A percentile compares a stretch with the other conserved stretches of the same genome.
Evolutionary conservation across 495 filamentous ascomycete genomes (phyloP).

Genomic region (Penicillium fimorum): DNA sequence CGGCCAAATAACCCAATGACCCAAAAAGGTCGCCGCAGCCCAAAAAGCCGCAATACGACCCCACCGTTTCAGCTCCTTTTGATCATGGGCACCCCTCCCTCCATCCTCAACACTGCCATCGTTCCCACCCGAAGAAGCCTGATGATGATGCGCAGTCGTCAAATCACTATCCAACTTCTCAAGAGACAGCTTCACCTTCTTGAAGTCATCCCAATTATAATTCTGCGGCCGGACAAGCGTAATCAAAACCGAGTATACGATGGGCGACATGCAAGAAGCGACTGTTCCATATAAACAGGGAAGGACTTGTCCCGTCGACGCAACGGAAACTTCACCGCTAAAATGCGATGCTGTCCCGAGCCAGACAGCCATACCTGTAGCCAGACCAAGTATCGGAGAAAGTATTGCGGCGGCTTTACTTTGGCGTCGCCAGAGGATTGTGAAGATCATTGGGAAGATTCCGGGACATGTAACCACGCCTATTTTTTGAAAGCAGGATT

Average conservation of each 20-base stretch:
- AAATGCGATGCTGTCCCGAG: slow-evolving; percentile 44
- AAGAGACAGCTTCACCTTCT: slow-evolving; percentile 34
- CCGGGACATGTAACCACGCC: slow-evolving; percentile 44
- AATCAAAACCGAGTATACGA: slow-evolving; percentile 37
- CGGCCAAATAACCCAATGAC: slow-evolving; percentile 43
- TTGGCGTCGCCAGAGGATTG: slow-evolving; percentile 50
- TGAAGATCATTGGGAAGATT: slow-evolving; percentile 51
- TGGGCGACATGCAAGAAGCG: slow-evolving; percentile 37
- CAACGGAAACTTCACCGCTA: slow-evolving; percentile 45
- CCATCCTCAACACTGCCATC: slow-evolving; percentile 13
- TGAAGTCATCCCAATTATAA: slow-evolving; percentile 40
- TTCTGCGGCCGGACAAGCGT: slow-evolving; percentile 32
- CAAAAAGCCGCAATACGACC: slow-evolving; percentile 37
- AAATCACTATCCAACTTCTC: slow-evolving; percentile 31
- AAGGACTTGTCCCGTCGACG: slow-evolving; percentile 41
- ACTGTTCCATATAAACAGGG: slow-evolving; percentile 48
- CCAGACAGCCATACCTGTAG: slow-evolving; percentile 47
- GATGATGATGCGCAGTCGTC: slow-evolving; percentile 22
- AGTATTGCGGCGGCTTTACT: slow-evolving; percentile 43
- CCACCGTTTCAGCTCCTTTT: slow-evolving; percentile 38
- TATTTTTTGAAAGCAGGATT: slow-evolving; percentile 1
- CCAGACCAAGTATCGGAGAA: slow-evolving; percentile 42
- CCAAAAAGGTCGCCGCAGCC: slow-evolving; percentile 37
- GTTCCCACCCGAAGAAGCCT: too few relatives aligned
- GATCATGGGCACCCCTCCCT: slow-evolving; percentile 5